phyloP scores from a whole-genome alignment of 768 basidiomycete genomes.

The Sporobolomyces phaffii region DNA sequence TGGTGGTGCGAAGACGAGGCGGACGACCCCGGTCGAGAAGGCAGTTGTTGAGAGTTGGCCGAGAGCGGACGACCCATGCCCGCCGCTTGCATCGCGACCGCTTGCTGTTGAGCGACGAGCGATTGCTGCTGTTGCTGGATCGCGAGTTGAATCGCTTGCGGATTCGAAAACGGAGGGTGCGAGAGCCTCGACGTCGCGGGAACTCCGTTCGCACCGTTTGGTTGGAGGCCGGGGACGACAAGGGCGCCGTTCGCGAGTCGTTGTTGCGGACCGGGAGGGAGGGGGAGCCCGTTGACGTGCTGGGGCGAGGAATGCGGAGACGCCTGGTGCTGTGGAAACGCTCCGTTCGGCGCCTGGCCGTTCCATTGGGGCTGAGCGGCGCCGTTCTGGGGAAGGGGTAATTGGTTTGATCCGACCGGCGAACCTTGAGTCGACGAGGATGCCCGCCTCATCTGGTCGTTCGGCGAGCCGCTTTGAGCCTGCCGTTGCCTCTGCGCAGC shows the following conservation, averaged over 20 bases:
- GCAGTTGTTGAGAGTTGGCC: background rate
- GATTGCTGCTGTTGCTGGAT: slow-evolving; percentile 23
- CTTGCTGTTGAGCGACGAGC: slow-evolving; percentile 2
- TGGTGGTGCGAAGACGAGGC: slow-evolving; percentile 3
- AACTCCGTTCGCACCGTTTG: slow-evolving; percentile 24
- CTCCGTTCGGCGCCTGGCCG: background rate
- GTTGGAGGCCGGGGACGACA: background rate
- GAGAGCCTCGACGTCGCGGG: slow-evolving; percentile 32
- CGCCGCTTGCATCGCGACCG: slow-evolving; percentile 3
- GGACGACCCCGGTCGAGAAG: slow-evolving; percentile 7
- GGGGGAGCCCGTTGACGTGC: slow-evolving; percentile 10
- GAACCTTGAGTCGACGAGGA: slow-evolving; percentile 14
- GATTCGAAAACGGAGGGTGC: slow-evolving; percentile 23
- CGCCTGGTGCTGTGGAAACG: background rate
- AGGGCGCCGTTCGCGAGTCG: slow-evolving; percentile 10
- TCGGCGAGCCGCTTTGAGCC: background rate
- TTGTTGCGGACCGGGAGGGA: slow-evolving; percentile 7
- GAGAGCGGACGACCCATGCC: slow-evolving; percentile 2
- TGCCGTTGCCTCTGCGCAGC: slow-evolving; percentile 14
- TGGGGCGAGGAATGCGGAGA: slow-evolving; percentile 5
- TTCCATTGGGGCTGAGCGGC: background rate
- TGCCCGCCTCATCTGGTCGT: slow-evolving; percentile 23
- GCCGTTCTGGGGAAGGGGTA: slow-evolving; percentile 17
- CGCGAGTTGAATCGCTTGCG: slow-evolving; percentile 20
- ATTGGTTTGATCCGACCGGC: background rate